A percentile compares a stretch with the other conserved stretches of the same genome.
Evolutionary conservation across 352 stramenopile genomes (phyloP).

Genomic region (Globisporangium uncinulatum): DNA sequence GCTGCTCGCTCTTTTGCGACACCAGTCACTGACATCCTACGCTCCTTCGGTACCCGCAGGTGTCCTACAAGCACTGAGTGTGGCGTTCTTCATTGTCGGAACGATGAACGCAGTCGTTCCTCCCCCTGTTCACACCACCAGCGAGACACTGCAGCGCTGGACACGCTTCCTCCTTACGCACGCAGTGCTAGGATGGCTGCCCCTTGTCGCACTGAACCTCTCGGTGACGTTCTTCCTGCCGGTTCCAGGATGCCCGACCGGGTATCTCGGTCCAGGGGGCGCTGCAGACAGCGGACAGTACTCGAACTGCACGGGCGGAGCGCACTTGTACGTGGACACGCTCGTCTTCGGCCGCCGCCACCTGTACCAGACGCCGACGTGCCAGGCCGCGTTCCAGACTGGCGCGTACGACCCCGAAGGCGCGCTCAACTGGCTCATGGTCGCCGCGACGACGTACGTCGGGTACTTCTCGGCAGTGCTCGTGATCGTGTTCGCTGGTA

Average conservation of each 20-base stretch:
- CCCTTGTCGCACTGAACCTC: constrained; percentile 45
- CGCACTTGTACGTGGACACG: constrained; percentile 65
- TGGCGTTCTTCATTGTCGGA: constrained; percentile 36
- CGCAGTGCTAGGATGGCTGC: constrained; percentile 21
- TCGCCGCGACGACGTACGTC: constrained; percentile 48
- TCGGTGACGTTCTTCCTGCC: constrained; percentile 38
- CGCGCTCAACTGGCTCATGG: constrained; percentile 72
- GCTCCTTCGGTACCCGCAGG: constrained; percentile 14
- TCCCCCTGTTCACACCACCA: neutral
- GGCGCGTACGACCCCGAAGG: constrained; percentile 75
- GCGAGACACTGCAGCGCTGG: neutral
- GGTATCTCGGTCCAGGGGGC: constrained; percentile 70
- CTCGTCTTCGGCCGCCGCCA: constrained; percentile 53
- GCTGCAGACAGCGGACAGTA: constrained; percentile 30
- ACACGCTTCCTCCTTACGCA: constrained; percentile 16
- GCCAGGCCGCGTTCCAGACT: constrained; percentile 43
- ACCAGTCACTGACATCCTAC: neutral
- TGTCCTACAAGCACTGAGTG: constrained; percentile 65
- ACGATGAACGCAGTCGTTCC: constrained; percentile 8
- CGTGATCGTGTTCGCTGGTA: constrained; percentile 11
- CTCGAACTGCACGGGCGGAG: constrained; percentile 70
- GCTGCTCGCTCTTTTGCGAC: neutral
- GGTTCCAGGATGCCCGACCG: constrained; percentile 63
- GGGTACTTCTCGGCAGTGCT: constrained; percentile 48
- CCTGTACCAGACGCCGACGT: constrained; percentile 65